These are phyloP conservation scores for Dendrocalamus sinicus DNA, from an alignment of 176 grass and related monocot genomes.

Conservation along the genomic window DNA sequence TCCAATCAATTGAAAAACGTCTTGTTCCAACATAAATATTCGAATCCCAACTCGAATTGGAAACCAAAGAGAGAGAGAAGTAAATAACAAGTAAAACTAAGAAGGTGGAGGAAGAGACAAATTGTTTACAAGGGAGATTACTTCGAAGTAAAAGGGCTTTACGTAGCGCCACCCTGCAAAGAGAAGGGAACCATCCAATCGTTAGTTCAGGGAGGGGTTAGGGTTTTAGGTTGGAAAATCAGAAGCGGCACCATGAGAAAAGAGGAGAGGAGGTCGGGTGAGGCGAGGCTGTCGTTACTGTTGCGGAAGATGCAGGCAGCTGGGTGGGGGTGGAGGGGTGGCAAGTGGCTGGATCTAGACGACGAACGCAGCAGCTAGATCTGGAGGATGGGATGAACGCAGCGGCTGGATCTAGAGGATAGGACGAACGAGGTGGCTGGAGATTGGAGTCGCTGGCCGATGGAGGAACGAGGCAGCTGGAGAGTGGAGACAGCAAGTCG, in stretches of 20 bases:
- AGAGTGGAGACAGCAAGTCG: too few species aligned
- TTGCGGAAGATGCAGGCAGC: conserved; percentile 69
- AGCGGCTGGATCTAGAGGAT: too few species aligned
- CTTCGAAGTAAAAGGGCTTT: conserved; percentile 93
- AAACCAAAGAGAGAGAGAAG: background rate
- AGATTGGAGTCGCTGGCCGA: too few species aligned
- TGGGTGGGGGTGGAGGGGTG: too few species aligned
- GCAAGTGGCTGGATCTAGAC: too few species aligned
- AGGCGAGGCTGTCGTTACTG: conserved; percentile 33
- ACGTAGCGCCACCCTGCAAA: conserved; percentile 83
- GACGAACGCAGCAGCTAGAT: too few species aligned
- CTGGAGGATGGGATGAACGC: too few species aligned
- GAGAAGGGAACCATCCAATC: background rate
- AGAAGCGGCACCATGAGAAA: background rate
- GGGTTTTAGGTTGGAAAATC: conserved; percentile 20
- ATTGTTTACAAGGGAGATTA: conserved; percentile 80
- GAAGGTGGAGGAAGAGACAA: background rate
- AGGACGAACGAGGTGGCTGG: too few species aligned
- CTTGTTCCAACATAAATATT: background rate
- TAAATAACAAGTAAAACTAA: background rate
- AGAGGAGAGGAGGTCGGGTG: background rate
- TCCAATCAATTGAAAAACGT: background rate
- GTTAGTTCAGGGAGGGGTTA: background rate
- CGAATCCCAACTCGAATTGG: background rate
- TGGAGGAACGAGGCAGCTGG: too few species aligned